Base-by-base conservation (phyloP, 768 basidiomycete species). In the Suillus hirtellus region DNA sequence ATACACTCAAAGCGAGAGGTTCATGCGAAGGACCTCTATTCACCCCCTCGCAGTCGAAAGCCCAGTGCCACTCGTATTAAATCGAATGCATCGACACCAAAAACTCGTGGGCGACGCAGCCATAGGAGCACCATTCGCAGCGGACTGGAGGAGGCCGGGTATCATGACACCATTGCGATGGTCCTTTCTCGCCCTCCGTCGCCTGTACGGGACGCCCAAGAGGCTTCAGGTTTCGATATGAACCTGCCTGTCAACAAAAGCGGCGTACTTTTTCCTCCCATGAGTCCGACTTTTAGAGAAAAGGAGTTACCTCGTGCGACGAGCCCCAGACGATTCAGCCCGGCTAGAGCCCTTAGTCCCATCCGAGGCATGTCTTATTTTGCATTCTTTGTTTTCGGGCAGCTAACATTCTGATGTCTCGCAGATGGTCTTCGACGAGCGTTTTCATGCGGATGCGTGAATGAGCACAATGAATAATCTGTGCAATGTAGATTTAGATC, bases 341-440 rank as follows among this genome's bases (percentile, higher is more conserved):
- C 66, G 1, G 34, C 11, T 6, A 67, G 64, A 60, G 60, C 66
- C 35, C 66, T 66, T 35, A 74, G 78, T 68, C 78, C 78, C 54
- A 64, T 73, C 2, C 70, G 73, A 60, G 76, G 77, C 61, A 66
- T 68, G 73, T 59, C 67, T 62, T 44, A 63, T 67, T 42, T 67
- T 62, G 40, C 67, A 67, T 63, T 67, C 67, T 19, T 15, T 17
- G 17, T 31, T 40, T 67, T 12, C 40, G 21, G 14, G 19, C 21
- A 50, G 14, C 49, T 54, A 15, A 60, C 69, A 24, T 60, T 11
- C 37, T 60, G 19, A 37, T 47, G 17, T 44, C 21, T 43, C 1
- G 5, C 47, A 75, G 74, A 71, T 63, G 67, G 74, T 2, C 68
- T 75, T 27, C 73, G 63, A 61, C 75, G 72, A 42, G 31, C 74